A percentile compares a stretch with the other conserved stretches of the same genome.
Conservation (phyloP, 148 eudicot species). For the Fagopyrum esculentum region DNA sequence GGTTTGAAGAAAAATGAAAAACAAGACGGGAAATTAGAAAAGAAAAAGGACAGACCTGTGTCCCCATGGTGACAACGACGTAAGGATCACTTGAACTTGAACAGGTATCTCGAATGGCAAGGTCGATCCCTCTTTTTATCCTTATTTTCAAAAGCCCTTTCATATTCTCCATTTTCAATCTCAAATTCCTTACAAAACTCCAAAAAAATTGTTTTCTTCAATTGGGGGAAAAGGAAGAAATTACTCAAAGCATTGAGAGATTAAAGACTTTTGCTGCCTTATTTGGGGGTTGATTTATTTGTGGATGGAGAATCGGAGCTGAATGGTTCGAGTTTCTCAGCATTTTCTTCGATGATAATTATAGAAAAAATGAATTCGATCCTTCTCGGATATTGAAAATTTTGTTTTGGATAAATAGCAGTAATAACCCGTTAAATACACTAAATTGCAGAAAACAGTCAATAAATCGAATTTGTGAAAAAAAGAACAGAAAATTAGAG, state of each 20-base stretch:
- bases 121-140: slow-evolving; percentile 26
- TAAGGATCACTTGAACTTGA: slow-evolving; percentile 39
- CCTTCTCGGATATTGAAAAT: neutral
- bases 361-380: neutral
- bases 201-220: neutral
- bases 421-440: no score
- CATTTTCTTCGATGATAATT: neutral
- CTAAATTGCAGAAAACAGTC: no score
- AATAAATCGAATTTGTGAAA: no score
- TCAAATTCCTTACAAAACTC: neutral
- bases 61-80: slow-evolving; percentile 27
- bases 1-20: neutral
- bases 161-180: slow-evolving; percentile 18
- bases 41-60: slow-evolving; percentile 23
- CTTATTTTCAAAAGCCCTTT: slow-evolving; percentile 23
- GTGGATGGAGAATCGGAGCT: neutral
- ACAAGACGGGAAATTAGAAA: neutral
- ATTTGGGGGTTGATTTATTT: neutral
- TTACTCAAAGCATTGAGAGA: neutral
- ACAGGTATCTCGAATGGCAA: slow-evolving; percentile 22
- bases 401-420: neutral
- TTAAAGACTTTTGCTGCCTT: neutral
- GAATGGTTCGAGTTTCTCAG: neutral
- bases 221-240: neutral
- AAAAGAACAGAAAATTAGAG: no score